Conservation (phyloP, 129 eudicot genomes). For the Artemisia tridentata region DNA sequence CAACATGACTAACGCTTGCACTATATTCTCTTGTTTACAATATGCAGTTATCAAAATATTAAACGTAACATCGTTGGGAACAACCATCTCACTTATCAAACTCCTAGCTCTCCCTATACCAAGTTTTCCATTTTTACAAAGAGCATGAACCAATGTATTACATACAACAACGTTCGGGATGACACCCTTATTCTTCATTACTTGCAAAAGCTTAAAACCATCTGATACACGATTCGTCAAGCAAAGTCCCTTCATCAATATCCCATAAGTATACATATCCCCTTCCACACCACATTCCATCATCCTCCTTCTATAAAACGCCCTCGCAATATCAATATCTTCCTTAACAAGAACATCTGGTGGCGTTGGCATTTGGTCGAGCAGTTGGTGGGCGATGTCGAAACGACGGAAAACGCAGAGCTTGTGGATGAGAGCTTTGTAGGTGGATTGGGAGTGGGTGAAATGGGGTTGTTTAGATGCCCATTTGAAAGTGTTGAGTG, state of each 20-base stretch:
- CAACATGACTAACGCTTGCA: conserved; percentile 83
- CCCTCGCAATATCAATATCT: conserved; percentile 86
- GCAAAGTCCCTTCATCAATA: conserved; percentile 91
- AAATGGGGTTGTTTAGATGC: conserved; percentile 64
- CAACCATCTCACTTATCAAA: conserved; percentile 65
- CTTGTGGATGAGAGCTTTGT: conserved; percentile 79
- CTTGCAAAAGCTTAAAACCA: conserved; percentile 78
- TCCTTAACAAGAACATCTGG: conserved; percentile 84
- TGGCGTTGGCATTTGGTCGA: conserved; percentile 77
- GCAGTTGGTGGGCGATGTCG: conserved; percentile 53
- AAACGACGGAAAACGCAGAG: conserved; percentile 68
- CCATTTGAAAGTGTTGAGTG: conserved; percentile 86
- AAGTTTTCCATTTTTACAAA: conserved; percentile 85
- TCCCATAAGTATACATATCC: conserved; percentile 83
- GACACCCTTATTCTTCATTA: conserved; percentile 60
- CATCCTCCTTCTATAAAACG: conserved; percentile 79
- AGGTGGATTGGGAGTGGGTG: conserved; percentile 65
- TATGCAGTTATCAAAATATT: conserved; percentile 75
- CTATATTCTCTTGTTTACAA: conserved; percentile 57
- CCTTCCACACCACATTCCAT: conserved; percentile 70
- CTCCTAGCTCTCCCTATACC: conserved; percentile 93
- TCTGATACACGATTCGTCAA: conserved; percentile 87
- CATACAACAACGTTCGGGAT: conserved; percentile 54
- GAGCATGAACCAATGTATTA: conserved; percentile 77
- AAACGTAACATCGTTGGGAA: conserved; percentile 59